phyloP scores from a whole-genome alignment of 164 flowering plant species.

The Vitis labrusca region DNA sequence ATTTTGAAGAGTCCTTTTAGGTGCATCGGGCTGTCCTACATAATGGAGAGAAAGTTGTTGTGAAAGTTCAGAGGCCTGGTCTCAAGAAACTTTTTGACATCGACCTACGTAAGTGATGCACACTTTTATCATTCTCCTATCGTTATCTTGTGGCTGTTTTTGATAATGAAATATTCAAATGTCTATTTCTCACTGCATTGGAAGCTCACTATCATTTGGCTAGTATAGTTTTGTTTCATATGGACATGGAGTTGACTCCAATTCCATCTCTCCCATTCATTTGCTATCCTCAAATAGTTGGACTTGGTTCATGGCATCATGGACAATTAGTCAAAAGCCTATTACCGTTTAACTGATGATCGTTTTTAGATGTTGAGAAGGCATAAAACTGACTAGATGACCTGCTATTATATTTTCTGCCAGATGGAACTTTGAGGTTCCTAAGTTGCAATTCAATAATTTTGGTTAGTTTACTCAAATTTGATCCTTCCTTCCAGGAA shows the following conservation, averaged over 20 bases:
- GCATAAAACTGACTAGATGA: too few relatives aligned
- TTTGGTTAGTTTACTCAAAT: not conserved
- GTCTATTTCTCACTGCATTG: too few relatives aligned
- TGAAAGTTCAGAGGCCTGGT: constrained; percentile 97
- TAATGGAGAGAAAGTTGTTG: constrained; percentile 87
- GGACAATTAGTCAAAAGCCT: too few relatives aligned
- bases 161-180: not conserved
- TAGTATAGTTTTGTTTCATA: too few relatives aligned
- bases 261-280: too few relatives aligned
- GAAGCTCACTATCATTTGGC: too few relatives aligned
- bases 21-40: constrained; percentile 94
- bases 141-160: not conserved
- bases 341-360: too few relatives aligned
- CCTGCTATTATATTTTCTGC: too few relatives aligned
- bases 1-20: constrained; percentile 32
- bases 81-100: constrained; percentile 94
- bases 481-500: constrained; percentile 45
- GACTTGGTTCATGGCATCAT: too few relatives aligned
- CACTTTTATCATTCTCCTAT: not conserved
- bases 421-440: not conserved
- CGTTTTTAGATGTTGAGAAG: too few relatives aligned
- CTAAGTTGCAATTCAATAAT: not conserved
- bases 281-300: too few relatives aligned
- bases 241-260: too few relatives aligned
- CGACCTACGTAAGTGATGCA: constrained; percentile 68